Base-by-base conservation (phyloP, 257 asterid species). In the Nyctanthes arbortristis region DNA sequence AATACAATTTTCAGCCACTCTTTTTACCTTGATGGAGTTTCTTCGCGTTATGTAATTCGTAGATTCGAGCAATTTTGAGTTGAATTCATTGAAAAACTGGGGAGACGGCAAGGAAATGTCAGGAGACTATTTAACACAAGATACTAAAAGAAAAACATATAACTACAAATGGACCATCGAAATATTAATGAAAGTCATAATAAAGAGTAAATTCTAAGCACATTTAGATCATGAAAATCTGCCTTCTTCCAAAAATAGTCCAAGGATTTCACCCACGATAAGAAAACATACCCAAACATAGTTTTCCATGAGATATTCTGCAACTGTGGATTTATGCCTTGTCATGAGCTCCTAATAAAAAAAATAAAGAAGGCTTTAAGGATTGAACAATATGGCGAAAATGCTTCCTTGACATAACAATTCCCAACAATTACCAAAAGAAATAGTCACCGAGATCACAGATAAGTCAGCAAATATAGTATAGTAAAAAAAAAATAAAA, bases 271-370 rank as follows among this genome's bases (percentile, higher is more conserved):
- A n/a, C n/a, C n/a, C n/a, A 56, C 69, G 68, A 70, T 64, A 63
- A 28, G 28, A 70, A 49, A 75, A 59, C 87, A 65, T 82, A 94
- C 99, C 99, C 96, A 89, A 20, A 12, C 59, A 77, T 81, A 77
- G 71, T 94, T 89, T 67, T 80, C 82, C 37, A 82, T 59, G 9
- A 94, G 96, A 70, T 81, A 91, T 39, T 86, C 93, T 34, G 97
- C 84, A 58, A 89, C 82, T 18, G 97, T 89, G 76, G 99, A 91
- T 78, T 94, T 94, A 61, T 94, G 99, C 81, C 97, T 83, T 63
- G 95, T 91, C 86, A 85, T 24, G 1, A 52, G 59, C 59, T 52
- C 59, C 59, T 52, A 16, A 22, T n/a, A n/a, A n/a, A n/a, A n/a
- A 52, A 22, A 43, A 9, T 14, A 20, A 12, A 20, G 0, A 52